Evolutionary conservation across 139 green algal species (phyloP), one percentile per base, ranked within the genome.

Genomic region (Dunaliella primolecta): DNA sequence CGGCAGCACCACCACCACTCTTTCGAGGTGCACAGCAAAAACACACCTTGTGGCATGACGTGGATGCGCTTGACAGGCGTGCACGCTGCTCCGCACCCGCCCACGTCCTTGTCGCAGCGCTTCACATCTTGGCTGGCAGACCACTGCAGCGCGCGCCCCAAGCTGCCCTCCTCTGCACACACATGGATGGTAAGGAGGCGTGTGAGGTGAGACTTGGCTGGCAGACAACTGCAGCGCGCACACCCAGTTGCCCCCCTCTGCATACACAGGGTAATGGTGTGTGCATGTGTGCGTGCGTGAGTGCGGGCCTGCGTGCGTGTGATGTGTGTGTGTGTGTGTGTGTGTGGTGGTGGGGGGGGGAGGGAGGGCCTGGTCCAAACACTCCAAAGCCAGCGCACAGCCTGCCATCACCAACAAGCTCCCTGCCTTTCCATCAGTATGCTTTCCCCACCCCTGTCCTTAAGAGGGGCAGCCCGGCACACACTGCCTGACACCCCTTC

Each of bases 41-140:
- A 64, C 79, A 3, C 38, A 83, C 79, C 38, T 33, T 74, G 79
- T 36, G 84, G 84, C 57, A 77, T 29, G 36, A 35, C 30, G 25
- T 75, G 32, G 34, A 87, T 70, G n/a, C 64, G 20, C 27, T 64
- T 38, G 64, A 27, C 11, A 38, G 84, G 84, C 3, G 80, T 82
- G 33, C 78, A 84, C 56, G 30, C 56, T 79, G 27, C 77, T 55
- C 35, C 34, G 85, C 91, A 93, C 33, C 89, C 92, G 36, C 86
- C 86, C 55, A 82, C 55, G 79, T 95, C 92, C 35, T 75, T 91
- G 88, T 96, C 92, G 86, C 93, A 96, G 34, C 74, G 84, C 89
- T 94, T 94, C 3, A 34, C 2, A 30, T 91, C 77, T 81, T 93
- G 87, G 29, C 34, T 46, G 3, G 3, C 36, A 2, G 46, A n/a